Base-by-base conservation (phyloP, 768 basidiomycete species). In the Tylopilus sp. region DNA sequence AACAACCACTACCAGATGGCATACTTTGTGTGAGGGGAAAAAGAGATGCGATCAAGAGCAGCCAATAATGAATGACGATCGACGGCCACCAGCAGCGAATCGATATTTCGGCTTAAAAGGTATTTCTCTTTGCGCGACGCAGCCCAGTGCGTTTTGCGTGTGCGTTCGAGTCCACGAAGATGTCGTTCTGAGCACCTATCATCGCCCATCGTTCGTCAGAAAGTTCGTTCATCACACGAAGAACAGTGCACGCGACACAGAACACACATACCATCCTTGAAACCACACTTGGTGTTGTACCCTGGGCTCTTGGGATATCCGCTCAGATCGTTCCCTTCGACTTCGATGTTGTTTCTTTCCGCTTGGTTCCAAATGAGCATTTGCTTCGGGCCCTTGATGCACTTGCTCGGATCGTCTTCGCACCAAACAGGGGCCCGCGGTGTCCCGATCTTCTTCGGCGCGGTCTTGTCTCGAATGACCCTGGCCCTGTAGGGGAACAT, bases 101-200 rank as follows among this genome's bases (percentile, higher is more conserved):
- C 34, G 36, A 9, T 13, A n/a, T 2, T 11, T 8, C 7, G 10
- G 16, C 12, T 40, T 17, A 58, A 24, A 58, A 46, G 11, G 45
- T 13, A 19, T 14, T 14, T 16, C 29, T 31, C 12, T 26, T 44
- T 17, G 10, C 44, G 25, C 37, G 57, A 34, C 29, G 57, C 31
- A 17, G 43, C 16, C n/a, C n/a, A n/a, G 2, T 34, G 24, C 37
- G 57, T 25, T 37, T 37, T 24, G 34, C 29, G 13, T 44, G 31
- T 2, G 29, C 12, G 8, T 9, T 1, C 6, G 4, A 21, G n/a
- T 25, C 25, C 36, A 37, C 53, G 8, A 63, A 63, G 9, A 64
- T 63, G 29, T 64, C 63, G 0, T 24, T 21, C 31, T 63, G 62
- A 11, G 59, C 31, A 22, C 62, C 62, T 63, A 19, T 58, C 6